Evolutionary conservation across 2,329 filamentous ascomycete species (phyloP), one percentile per base, ranked within the genome.

Genomic region (Talaromyces sp.): DNA sequence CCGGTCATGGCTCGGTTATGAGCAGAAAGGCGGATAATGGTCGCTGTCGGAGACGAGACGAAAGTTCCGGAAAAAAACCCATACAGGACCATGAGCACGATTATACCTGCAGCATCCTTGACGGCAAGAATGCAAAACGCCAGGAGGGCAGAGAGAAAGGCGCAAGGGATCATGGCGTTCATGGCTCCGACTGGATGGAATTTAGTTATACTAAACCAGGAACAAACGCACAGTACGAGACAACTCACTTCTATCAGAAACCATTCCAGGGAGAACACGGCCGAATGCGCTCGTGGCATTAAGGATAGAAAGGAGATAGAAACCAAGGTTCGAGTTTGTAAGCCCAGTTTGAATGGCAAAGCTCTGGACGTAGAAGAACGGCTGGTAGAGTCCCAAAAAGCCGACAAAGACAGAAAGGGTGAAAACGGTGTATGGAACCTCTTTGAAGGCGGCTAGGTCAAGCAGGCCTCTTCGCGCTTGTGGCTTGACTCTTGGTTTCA

Each of bases 281-380:
- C 74, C 74, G 43, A 72, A 68, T 24, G 72, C 66, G 0, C 71
- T 74, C 1, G 71, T 68, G 1, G 66, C 73, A 17, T 73, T 71
- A 27, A 75, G 66, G n/a, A 76, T 70, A 24, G 70, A 63, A 11
- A 69, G 58, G 17, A 70, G 62, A 46, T 71, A 71, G 57, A 64
- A 67, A 1, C 67, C 66, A 9, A 73, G 62, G 5, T 59, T 63
- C 17, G 64, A 50, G 13, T 59, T 58, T 11, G 50, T 26, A 7
- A 70, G 65, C 2, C 68, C 69, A 11, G 64, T 61, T 3, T 59
- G 26, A 3, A 70, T 61, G 2, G 69, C 70, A 54, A 70, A 71
- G 8, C 63, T 66, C 8, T 69, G 64, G 21, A 75, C 59, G 58
- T 70, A 75, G 63, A 75, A 74, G 35, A 75, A 58, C 0, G 70